phyloP scores from a whole-genome alignment of 2,329 filamentous ascomycete species.

The Sclerotinia borealis region DNA sequence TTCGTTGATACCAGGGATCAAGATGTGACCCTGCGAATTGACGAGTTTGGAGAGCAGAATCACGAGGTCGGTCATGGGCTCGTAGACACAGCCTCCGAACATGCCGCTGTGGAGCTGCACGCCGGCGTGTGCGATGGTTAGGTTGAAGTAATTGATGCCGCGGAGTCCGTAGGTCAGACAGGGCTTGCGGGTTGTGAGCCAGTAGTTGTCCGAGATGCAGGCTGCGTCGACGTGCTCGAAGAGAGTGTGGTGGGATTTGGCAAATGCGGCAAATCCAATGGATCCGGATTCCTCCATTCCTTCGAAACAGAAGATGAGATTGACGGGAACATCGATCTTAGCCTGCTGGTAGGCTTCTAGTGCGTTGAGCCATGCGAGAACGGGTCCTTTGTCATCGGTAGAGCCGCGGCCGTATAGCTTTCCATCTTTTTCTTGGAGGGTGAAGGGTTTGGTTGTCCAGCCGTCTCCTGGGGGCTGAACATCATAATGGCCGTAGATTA shows the following conservation, averaged over 20 bases:
- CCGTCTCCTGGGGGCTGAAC: slow-evolving; percentile 1
- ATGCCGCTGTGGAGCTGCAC: slow-evolving; percentile 1
- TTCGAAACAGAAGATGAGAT: slow-evolving; percentile 9
- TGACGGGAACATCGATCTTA: not conserved
- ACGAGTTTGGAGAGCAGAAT: not conserved
- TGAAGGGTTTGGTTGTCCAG: slow-evolving; percentile 3
- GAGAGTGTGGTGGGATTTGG: not conserved
- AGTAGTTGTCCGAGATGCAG: slow-evolving; percentile 10
- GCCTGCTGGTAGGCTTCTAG: not conserved
- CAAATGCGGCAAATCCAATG: not conserved
- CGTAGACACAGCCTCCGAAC: slow-evolving; percentile 1
- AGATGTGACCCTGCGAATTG: not conserved
- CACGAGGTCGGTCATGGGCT: slow-evolving; percentile 4
- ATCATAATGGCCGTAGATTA: slow-evolving; percentile 12
- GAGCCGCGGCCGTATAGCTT: not conserved
- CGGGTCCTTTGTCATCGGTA: slow-evolving; percentile 9
- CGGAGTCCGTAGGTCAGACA: slow-evolving; percentile 4
- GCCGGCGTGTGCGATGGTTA: not conserved
- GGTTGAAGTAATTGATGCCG: slow-evolving; percentile 3
- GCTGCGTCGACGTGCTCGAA: not conserved
- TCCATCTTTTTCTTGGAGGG: not conserved
- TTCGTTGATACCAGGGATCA: not conserved
- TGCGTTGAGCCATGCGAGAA: slow-evolving; percentile 7
- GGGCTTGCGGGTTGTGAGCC: slow-evolving; percentile 3
- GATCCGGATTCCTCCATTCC: slow-evolving; percentile 10